These are phyloP conservation scores for Backusella australiensis DNA, from an alignment of 192 early-diverging fungal genomes.

Conservation along the genomic window DNA sequence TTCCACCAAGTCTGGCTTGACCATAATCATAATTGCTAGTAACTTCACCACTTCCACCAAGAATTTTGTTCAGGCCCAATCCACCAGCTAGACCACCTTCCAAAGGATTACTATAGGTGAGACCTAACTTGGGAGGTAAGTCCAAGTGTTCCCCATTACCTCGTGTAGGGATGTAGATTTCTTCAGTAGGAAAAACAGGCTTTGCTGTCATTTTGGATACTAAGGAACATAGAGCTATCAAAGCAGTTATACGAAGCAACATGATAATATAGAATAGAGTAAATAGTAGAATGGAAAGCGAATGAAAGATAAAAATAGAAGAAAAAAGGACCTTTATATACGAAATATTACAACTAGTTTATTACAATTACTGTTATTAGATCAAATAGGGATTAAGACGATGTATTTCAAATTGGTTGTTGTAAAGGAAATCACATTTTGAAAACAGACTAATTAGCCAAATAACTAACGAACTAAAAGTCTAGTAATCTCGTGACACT, in stretches of 20 bases:
- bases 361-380: not conserved
- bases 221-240: not conserved
- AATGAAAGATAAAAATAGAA: not conserved
- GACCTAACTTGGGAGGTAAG: not conserved
- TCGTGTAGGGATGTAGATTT: not conserved
- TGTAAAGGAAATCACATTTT: not conserved
- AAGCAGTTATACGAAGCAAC: not conserved
- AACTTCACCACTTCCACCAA: not conserved
- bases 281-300: not conserved
- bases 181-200: not conserved
- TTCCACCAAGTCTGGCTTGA: not conserved
- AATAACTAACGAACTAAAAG: not conserved
- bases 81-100: not conserved
- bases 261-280: not conserved
- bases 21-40: not conserved
- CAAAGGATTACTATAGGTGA: not conserved
- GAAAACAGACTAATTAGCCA: not conserved
- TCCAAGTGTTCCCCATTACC: not conserved
- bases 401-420: not conserved
- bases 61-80: not conserved
- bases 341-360: not conserved
- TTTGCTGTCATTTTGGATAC: not conserved
- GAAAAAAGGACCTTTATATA: not conserved
- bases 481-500: not conserved
- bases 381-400: not conserved